These are phyloP conservation scores for Fusarium falciforme DNA, from an alignment of 2,329 filamentous ascomycete genomes.

Conservation along the genomic window DNA sequence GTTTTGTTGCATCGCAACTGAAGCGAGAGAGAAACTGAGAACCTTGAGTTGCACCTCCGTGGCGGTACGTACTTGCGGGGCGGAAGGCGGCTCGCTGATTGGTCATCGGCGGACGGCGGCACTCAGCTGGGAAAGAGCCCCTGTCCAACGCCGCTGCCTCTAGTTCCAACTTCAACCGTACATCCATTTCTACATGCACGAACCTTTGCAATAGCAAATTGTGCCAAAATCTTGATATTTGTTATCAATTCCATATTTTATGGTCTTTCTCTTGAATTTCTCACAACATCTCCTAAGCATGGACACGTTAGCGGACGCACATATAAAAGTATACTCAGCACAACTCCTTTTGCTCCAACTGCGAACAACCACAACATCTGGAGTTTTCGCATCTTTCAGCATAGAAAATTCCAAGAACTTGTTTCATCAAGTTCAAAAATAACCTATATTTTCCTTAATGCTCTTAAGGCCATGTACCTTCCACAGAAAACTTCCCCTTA, in stretches of 20 bases:
- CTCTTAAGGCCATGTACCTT: not conserved
- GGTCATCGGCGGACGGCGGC: conserved; percentile 8
- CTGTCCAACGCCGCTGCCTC: not conserved
- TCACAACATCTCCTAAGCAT: not conserved
- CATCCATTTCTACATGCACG: not conserved
- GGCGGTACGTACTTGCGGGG: conserved; percentile 18
- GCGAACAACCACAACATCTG: not conserved
- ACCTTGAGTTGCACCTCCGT: not conserved
- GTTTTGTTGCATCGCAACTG: conserved; percentile 35
- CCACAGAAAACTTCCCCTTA: not conserved
- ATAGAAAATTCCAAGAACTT: not conserved
- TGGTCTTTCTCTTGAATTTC: not conserved
- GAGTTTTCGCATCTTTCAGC: not conserved
- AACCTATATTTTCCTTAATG: not conserved
- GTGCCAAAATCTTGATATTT: not conserved
- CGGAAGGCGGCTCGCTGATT: not conserved
- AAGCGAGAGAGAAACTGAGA: conserved; percentile 32
- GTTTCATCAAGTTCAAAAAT: too few relatives aligned
- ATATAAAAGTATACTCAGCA: not conserved
- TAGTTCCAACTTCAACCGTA: not conserved
- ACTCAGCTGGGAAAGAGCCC: not conserved
- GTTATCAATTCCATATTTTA: not conserved
- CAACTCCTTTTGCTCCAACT: not conserved
- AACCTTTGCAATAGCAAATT: not conserved
- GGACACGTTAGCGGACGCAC: not conserved